phyloP scores from a whole-genome alignment of 2,329 filamentous ascomycete genomes.

The Coniella lustricola region DNA sequence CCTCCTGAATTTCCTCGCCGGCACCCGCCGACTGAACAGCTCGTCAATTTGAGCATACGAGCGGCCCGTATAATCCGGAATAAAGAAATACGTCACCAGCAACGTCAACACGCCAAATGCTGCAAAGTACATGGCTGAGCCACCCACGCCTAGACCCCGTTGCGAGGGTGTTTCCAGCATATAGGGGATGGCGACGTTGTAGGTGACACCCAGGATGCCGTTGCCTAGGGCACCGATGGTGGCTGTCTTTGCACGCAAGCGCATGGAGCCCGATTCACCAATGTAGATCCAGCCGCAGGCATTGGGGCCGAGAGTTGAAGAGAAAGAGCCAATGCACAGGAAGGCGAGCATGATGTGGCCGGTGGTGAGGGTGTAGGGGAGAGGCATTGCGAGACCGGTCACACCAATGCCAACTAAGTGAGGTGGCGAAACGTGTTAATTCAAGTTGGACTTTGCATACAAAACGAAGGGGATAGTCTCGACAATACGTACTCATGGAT shows the following conservation, averaged over 20 bases:
- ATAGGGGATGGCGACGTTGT: conserved; percentile 1
- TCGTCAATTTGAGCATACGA: conserved; percentile 1
- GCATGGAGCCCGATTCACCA: neutral
- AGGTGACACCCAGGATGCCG: neutral
- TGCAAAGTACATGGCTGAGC: neutral
- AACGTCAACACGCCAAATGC: neutral
- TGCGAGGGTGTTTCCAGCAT: neutral
- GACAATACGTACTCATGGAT: neutral
- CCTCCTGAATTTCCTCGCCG: neutral
- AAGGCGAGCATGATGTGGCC: conserved; percentile 1
- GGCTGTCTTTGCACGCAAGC: neutral
- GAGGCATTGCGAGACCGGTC: neutral
- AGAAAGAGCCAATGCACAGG: neutral
- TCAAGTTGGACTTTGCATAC: neutral
- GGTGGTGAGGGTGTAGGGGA: neutral
- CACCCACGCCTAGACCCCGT: neutral
- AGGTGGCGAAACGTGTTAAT: neutral
- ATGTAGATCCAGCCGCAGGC: conserved; percentile 2
- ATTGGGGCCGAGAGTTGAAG: neutral
- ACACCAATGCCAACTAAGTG: neutral
- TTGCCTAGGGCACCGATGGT: neutral
- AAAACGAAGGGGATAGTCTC: neutral
- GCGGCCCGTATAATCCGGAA: neutral
- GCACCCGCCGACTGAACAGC: neutral
- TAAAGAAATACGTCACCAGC: neutral